phyloP scores from a whole-genome alignment of 352 stramenopile genomes.

The Pythium periplocum region DNA sequence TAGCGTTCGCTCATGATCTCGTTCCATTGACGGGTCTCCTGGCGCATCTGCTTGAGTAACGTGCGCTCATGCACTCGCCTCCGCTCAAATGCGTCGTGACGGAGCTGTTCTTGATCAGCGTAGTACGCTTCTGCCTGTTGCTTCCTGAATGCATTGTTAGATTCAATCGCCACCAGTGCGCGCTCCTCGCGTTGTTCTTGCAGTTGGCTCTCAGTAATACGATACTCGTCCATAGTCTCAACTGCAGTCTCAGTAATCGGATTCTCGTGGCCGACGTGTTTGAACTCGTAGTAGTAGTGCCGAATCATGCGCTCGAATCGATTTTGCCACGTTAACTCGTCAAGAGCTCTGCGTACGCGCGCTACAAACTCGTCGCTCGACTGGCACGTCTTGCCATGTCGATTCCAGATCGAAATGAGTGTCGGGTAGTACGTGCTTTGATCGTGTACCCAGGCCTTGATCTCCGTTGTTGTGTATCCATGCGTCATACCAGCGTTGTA shows the following conservation, averaged over 20 bases:
- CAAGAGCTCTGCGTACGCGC: conserved; percentile 27
- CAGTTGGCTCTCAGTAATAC: conserved; percentile 16
- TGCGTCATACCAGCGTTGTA: conserved; percentile 41
- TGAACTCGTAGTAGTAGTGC: conserved; percentile 74
- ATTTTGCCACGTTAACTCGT: conserved; percentile 32
- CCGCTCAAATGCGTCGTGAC: not conserved
- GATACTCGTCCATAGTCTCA: conserved; percentile 4
- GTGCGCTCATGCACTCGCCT: conserved; percentile 12
- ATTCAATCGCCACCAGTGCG: conserved; percentile 25
- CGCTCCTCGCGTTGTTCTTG: conserved; percentile 23
- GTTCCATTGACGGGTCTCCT: conserved; percentile 23
- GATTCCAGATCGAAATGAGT: conserved; percentile 44
- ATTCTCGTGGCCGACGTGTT: conserved; percentile 44
- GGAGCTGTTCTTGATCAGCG: not conserved
- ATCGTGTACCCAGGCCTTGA: conserved; percentile 48
- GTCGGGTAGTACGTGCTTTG: conserved; percentile 40
- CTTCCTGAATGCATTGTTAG: conserved; percentile 32
- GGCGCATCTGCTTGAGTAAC: conserved; percentile 11
- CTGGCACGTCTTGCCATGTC: conserved; percentile 3
- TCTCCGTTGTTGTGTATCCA: conserved; percentile 46
- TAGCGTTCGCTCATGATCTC: conserved; percentile 14
- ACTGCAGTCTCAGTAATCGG: conserved; percentile 26
- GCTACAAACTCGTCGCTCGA: conserved; percentile 40
- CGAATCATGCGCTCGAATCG: conserved; percentile 49
- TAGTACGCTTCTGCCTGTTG: conserved; percentile 24